Percentiles rank a stretch among this genome's conserved stretches.
Conservation (phyloP, 345 rosid species). For the Citrus sp. region DNA sequence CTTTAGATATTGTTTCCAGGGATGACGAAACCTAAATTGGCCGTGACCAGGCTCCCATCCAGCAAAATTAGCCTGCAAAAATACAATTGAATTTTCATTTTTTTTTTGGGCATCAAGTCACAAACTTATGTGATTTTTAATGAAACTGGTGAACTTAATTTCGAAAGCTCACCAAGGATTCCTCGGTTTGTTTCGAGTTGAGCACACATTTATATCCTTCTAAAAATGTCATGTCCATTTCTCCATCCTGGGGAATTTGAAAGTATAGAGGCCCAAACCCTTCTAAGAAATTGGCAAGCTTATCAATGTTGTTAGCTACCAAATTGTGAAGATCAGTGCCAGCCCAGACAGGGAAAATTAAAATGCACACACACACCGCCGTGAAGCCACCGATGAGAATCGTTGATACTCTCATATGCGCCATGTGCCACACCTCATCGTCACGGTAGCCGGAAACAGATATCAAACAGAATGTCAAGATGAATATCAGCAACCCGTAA, state of each 20-base stretch:
- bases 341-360: constrained; percentile 18
- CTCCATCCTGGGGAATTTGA: constrained; percentile 3
- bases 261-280: constrained; percentile 26
- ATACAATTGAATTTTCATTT: not conserved
- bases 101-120: too few relatives aligned
- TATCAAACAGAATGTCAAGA: constrained; percentile 35
- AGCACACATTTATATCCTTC: constrained; percentile 28
- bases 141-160: not conserved
- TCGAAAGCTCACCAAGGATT: constrained; percentile 26
- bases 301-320: constrained; percentile 11
- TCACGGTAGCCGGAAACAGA: constrained; percentile 19
- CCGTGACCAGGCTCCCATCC: constrained; percentile 45
- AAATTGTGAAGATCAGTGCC: constrained; percentile 18
- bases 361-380: constrained; percentile 1
- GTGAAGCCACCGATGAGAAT: constrained; percentile 22
- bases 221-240: constrained; percentile 1
- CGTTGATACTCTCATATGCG: constrained; percentile 19
- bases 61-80: constrained; percentile 36
- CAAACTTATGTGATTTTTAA: not conserved
- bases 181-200: constrained; percentile 26
- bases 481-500: constrained; percentile 35
- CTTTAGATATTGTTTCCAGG: constrained; percentile 38
- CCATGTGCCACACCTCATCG: constrained; percentile 6
- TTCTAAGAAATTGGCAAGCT: constrained; percentile 19
- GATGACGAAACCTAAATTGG: constrained; percentile 35